Conservation (phyloP, 352 stramenopile genomes). For the Elongisporangium undulatum region DNA sequence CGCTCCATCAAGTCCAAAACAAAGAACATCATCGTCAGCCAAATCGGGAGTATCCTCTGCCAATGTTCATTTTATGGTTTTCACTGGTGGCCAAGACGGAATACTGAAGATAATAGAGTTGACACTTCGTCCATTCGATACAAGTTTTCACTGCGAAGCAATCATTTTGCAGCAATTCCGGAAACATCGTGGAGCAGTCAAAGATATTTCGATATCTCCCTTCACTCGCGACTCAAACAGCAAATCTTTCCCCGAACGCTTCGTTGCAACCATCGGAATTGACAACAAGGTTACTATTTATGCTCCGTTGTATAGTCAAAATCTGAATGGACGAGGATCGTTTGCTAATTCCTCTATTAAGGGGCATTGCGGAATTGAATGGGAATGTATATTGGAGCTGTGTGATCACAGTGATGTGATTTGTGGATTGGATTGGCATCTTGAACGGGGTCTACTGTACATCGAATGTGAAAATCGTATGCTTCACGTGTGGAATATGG, state of each 20-base stretch:
- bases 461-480: conserved; percentile 73
- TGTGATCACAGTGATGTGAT: conserved; percentile 59
- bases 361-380: conserved; percentile 28
- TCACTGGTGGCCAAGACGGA: conserved; percentile 61
- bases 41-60: not conserved
- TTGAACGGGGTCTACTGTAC: conserved; percentile 49
- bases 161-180: conserved; percentile 46
- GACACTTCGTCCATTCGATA: conserved; percentile 19
- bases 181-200: conserved; percentile 54
- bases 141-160: conserved; percentile 34
- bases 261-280: conserved; percentile 55
- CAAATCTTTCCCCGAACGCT: conserved; percentile 33
- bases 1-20: conserved; percentile 20
- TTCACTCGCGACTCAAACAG: conserved; percentile 10
- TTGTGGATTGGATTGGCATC: conserved; percentile 46
- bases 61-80: conserved; percentile 44
- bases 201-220: conserved; percentile 62
- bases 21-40: not conserved
- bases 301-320: conserved; percentile 44
- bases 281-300: conserved; percentile 63
- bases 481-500: conserved; percentile 75
- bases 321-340: conserved; percentile 17
- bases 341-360: conserved; percentile 1
- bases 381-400: conserved; percentile 59
- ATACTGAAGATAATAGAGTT: conserved; percentile 55